Conservation (phyloP, 306 rosid genomes). For the Cucurbita moschata region DNA sequence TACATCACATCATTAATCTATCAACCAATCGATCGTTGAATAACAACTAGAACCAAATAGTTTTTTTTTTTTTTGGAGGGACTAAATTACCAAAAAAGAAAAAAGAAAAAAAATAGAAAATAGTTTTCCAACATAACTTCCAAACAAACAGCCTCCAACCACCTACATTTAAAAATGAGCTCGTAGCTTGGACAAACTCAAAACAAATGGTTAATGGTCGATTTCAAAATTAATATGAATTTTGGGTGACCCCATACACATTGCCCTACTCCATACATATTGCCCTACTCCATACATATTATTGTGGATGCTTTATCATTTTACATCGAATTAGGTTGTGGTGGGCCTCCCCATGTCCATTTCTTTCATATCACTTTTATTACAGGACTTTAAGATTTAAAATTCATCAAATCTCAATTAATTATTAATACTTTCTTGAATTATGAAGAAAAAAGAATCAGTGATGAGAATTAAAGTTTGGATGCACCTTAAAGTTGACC, state of each 20-base stretch:
- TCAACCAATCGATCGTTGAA: too few relatives aligned
- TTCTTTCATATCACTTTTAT: not conserved
- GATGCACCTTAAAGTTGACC: not conserved
- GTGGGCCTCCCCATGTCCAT: not conserved
- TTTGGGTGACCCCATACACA: not conserved
- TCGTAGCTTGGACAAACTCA: not conserved
- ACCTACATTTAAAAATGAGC: not conserved
- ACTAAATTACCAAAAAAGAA: too few relatives aligned
- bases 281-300: not conserved
- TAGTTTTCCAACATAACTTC: not conserved
- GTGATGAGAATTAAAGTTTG: not conserved
- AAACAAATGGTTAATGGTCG: slow-evolving; percentile 1
- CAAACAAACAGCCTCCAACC: not conserved
- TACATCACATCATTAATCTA: too few relatives aligned
- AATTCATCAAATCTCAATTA: not conserved
- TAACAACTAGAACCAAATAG: too few relatives aligned
- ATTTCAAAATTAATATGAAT: not conserved
- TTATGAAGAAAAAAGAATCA: not conserved
- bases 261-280: not conserved
- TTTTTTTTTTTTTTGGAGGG: too few relatives aligned
- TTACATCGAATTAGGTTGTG: not conserved
- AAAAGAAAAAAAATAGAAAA: not conserved
- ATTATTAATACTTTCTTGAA: not conserved
- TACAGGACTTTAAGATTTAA: not conserved
- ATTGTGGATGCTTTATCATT: not conserved